phyloP scores from a whole-genome alignment of 108 stramenopile genomes.

The Cyclostephanos tholiformis region DNA sequence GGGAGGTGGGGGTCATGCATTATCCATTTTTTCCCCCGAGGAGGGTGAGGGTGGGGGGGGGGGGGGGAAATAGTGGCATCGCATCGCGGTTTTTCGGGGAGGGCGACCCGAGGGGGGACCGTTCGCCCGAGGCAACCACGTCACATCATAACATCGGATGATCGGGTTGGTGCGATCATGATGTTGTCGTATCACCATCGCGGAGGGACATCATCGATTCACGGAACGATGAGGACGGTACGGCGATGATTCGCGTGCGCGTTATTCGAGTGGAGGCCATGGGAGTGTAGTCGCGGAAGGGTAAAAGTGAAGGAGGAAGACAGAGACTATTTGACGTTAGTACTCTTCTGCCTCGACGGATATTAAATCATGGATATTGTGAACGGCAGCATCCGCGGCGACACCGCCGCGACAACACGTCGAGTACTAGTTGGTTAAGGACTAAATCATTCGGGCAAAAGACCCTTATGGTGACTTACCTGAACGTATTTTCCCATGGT shows the following conservation, averaged over 20 bases:
- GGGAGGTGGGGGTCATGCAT: slow-evolving; percentile 49
- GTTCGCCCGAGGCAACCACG: slow-evolving; percentile 13
- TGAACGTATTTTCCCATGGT: slow-evolving; percentile 94
- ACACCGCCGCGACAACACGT: not conserved
- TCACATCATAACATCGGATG: slow-evolving; percentile 11
- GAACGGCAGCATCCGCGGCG: not conserved
- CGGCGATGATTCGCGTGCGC: not conserved
- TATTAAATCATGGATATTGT: not conserved
- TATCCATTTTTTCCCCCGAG: slow-evolving; percentile 33
- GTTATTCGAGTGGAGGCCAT: too few relatives aligned
- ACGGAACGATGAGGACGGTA: not conserved
- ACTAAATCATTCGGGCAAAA: not conserved
- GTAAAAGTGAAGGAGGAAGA: slow-evolving; percentile 9
- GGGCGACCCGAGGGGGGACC: not conserved
- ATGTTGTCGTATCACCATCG: not conserved
- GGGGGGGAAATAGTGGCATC: too few relatives aligned
- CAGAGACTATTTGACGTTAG: slow-evolving; percentile 18
- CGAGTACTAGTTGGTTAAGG: not conserved
- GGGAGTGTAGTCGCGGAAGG: slow-evolving; percentile 3
- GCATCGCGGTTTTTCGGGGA: slow-evolving; percentile 33
- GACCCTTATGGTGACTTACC: slow-evolving; percentile 63
- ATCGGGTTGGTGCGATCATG: not conserved
- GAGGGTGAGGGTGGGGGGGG: too few relatives aligned
- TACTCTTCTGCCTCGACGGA: slow-evolving; percentile 16
- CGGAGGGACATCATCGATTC: not conserved